Conservation (phyloP, 768 basidiomycete genomes). For the Gloeophyllum trabeum region DNA sequence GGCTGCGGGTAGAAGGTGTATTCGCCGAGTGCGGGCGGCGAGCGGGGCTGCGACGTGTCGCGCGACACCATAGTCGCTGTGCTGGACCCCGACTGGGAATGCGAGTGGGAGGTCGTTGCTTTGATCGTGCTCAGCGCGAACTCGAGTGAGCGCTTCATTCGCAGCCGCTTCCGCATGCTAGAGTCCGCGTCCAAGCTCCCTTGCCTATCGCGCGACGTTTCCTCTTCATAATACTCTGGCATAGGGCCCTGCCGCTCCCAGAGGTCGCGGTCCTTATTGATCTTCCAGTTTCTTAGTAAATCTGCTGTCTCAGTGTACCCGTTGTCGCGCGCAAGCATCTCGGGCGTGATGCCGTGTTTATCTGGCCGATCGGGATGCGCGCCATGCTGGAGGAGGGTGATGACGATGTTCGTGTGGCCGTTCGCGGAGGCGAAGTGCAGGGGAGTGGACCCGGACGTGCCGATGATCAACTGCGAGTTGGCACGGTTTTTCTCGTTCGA, state of each 20-base stretch:
- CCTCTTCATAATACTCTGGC: too few species aligned
- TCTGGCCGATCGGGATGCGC: slow-evolving; percentile 75
- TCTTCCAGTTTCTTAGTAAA: slow-evolving; percentile 54
- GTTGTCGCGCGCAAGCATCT: slow-evolving; percentile 69
- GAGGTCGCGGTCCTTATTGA: slow-evolving; percentile 51
- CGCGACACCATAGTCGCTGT: slow-evolving; percentile 11
- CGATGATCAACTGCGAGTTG: slow-evolving; percentile 58
- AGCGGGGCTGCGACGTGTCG: slow-evolving; percentile 23
- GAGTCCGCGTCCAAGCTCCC: slow-evolving; percentile 5
- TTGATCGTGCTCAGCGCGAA: slow-evolving; percentile 25
- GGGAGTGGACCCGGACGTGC: slow-evolving; percentile 83
- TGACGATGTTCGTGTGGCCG: slow-evolving; percentile 72
- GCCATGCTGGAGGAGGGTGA: slow-evolving; percentile 73
- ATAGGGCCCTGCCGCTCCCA: too few species aligned
- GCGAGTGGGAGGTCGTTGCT: slow-evolving; percentile 15
- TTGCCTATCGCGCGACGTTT: slow-evolving; percentile 11
- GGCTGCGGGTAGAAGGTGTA: slow-evolving; percentile 31
- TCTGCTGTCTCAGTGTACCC: slow-evolving; percentile 74
- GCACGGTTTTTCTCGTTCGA: slow-evolving; percentile 60
- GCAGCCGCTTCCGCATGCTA: slow-evolving; percentile 29
- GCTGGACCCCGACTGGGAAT: slow-evolving; percentile 9
- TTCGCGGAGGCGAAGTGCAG: slow-evolving; percentile 97
- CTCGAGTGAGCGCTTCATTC: slow-evolving; percentile 73
- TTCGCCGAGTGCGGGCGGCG: slow-evolving; percentile 27
- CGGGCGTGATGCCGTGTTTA: slow-evolving; percentile 87